A percentile compares a stretch with the other conserved stretches of the same genome.
These are phyloP conservation scores for Rhizophagus prolifer DNA, from an alignment of 192 early-diverging fungal genomes.

Conservation along the genomic window DNA sequence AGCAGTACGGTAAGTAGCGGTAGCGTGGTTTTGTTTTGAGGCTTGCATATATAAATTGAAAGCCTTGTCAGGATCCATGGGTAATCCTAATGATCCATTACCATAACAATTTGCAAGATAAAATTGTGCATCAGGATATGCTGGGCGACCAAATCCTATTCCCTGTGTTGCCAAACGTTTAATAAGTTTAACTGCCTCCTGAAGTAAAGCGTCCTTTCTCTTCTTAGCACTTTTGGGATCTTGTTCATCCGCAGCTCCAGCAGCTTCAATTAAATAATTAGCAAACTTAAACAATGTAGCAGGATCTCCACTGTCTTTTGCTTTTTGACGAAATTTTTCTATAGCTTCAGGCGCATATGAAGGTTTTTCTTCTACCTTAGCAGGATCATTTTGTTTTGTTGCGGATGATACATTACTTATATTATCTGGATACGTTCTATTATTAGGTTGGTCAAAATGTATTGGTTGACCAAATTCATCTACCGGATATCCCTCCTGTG, in stretches of 20 bases:
- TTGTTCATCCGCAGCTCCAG: conserved; percentile 64
- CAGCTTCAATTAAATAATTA: conserved; percentile 80
- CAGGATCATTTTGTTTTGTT: neutral
- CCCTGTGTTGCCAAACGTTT: conserved; percentile 78
- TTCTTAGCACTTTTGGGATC: conserved; percentile 69
- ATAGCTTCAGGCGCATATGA: conserved; percentile 39
- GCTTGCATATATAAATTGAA: conserved; percentile 91
- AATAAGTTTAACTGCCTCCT: conserved; percentile 83
- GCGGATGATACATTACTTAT: conserved; percentile 3
- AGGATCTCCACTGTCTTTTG: conserved; percentile 65
- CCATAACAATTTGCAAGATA: conserved; percentile 89
- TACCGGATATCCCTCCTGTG: conserved; percentile 35
- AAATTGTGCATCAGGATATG: conserved; percentile 89
- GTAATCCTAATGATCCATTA: conserved; percentile 76
- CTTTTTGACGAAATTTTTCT: conserved; percentile 43
- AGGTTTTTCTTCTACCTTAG: conserved; percentile 27
- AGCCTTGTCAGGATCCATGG: conserved; percentile 83
- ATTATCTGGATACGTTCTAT: conserved; percentile 15
- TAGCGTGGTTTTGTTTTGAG: conserved; percentile 88
- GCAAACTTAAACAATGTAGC: conserved; percentile 81
- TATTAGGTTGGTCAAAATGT: conserved; percentile 21
- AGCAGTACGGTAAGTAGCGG: conserved; percentile 89
- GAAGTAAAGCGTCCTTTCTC: conserved; percentile 68
- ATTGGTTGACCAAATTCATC: conserved; percentile 32
- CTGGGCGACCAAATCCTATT: conserved; percentile 64